Evolutionary conservation across 2,329 filamentous ascomycete species (phyloP).

Genomic region (Diaporthe sp.): DNA sequence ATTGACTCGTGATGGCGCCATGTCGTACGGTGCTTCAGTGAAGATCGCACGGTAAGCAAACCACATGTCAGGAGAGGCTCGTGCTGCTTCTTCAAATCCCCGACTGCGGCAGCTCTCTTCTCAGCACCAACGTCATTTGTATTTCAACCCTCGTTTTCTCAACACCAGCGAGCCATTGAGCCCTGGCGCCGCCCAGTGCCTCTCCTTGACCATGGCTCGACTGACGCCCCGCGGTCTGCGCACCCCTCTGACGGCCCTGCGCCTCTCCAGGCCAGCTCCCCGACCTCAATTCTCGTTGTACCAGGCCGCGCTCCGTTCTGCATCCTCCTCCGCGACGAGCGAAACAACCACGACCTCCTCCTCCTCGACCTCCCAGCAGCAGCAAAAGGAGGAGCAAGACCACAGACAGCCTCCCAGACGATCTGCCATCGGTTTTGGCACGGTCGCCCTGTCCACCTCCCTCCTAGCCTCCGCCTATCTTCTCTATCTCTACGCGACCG

Average conservation of each 20-base stretch:
- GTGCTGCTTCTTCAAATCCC: constrained; percentile 21
- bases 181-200: constrained; percentile 49
- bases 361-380: neutral
- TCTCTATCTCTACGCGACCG: constrained; percentile 79
- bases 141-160: constrained; percentile 27
- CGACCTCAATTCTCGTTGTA: constrained; percentile 31
- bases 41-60: neutral
- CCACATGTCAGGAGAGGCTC: constrained; percentile 36
- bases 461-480: constrained; percentile 59
- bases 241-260: constrained; percentile 45
- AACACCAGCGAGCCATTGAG: constrained; percentile 50
- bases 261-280: constrained; percentile 40
- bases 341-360: constrained; percentile 47
- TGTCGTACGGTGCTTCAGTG: constrained; percentile 1
- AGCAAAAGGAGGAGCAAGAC: neutral
- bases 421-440: constrained; percentile 31
- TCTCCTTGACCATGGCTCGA: constrained; percentile 50
- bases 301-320: constrained; percentile 43
- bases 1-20: constrained; percentile 1
- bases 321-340: constrained; percentile 44
- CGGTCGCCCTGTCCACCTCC: constrained; percentile 56
- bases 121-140: neutral
- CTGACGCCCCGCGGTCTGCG: constrained; percentile 47
- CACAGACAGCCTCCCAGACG: constrained; percentile 1
- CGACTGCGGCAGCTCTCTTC: constrained; percentile 15